Conservation (phyloP, 208 protist genomes). For the Lotmaria passim region DNA sequence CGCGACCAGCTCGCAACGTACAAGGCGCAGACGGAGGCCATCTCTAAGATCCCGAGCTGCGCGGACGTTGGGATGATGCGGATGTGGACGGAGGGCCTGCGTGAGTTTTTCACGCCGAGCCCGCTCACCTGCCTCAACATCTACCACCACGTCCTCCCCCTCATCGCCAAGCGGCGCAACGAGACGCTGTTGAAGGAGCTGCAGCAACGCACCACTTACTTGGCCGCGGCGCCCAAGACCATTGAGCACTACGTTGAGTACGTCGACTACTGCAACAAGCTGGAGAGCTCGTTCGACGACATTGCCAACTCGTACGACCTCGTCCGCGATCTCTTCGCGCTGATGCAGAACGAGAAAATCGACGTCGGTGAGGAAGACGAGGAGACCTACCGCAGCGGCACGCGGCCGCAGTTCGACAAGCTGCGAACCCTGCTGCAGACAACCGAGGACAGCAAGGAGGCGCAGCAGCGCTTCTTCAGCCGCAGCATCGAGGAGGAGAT, state of each 20-base stretch:
- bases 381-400: constrained; percentile 93
- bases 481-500: constrained; percentile 94
- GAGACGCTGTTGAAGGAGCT: constrained; percentile 87
- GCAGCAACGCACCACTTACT: constrained; percentile 81
- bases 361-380: constrained; percentile 86
- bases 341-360: constrained; percentile 91
- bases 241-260: constrained; percentile 94
- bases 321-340: constrained; percentile 88
- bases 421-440: constrained; percentile 88
- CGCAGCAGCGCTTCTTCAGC: constrained; percentile 91
- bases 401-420: constrained; percentile 92
- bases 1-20: constrained; percentile 83
- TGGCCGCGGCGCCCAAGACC: constrained; percentile 82
- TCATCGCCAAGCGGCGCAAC: constrained; percentile 91
- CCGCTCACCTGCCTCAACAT: constrained; percentile 85
- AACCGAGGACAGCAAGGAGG: constrained; percentile 89
- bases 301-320: constrained; percentile 89
- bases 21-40: constrained; percentile 87
- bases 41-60: constrained; percentile 87
- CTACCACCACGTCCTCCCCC: constrained; percentile 91
- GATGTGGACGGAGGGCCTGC: constrained; percentile 84
- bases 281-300: constrained; percentile 81
- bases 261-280: constrained; percentile 81
- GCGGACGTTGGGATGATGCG: constrained; percentile 89
- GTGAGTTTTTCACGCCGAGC: constrained; percentile 92